Evolutionary conservation across 805 yeast species (phyloP).

Genomic region (Saturnispora halmiae): DNA sequence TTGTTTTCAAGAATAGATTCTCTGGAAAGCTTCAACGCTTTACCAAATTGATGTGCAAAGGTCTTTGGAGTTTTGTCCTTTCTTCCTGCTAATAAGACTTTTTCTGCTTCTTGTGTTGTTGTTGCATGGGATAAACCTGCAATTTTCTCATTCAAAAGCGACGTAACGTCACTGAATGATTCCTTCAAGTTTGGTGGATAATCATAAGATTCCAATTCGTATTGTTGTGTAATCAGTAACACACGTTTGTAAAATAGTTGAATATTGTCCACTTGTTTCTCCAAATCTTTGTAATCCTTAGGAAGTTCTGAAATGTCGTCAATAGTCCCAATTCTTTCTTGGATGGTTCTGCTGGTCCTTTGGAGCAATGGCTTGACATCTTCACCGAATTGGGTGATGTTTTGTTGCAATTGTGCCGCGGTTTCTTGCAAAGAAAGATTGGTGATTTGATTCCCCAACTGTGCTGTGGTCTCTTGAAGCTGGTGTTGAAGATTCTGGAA

Average conservation of each 20-base stretch:
- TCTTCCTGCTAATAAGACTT: constrained; percentile 34
- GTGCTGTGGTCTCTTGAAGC: constrained; percentile 18
- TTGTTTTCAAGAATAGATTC: constrained; percentile 29
- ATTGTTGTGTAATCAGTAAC: constrained; percentile 48
- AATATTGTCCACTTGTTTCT: constrained; percentile 55
- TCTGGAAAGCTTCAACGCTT: constrained; percentile 43
- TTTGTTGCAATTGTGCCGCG: constrained; percentile 29
- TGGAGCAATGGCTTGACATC: constrained; percentile 45
- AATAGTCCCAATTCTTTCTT: constrained; percentile 51
- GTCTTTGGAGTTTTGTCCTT: constrained; percentile 50
- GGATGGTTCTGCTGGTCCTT: constrained; percentile 50
- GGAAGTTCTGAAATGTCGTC: constrained; percentile 70
- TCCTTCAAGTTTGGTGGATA: constrained; percentile 75
- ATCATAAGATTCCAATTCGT: constrained; percentile 68
- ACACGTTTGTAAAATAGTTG: constrained; percentile 49
- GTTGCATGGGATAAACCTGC: constrained; percentile 54
- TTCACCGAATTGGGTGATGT: constrained; percentile 25
- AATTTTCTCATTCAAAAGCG: constrained; percentile 46
- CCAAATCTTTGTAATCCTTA: constrained; percentile 59
- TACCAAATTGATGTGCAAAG: constrained; percentile 60
- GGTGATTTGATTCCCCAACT: constrained; percentile 20
- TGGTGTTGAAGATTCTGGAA: constrained; percentile 19
- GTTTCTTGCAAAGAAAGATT: constrained; percentile 29
- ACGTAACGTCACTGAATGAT: constrained; percentile 52
- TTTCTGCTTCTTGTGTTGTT: constrained; percentile 59